Percentiles rank a stretch among this genome's conserved stretches.
Evolutionary conservation across 352 stramenopile genomes (phyloP).

Genomic region (Pythium vanterpoolii): DNA sequence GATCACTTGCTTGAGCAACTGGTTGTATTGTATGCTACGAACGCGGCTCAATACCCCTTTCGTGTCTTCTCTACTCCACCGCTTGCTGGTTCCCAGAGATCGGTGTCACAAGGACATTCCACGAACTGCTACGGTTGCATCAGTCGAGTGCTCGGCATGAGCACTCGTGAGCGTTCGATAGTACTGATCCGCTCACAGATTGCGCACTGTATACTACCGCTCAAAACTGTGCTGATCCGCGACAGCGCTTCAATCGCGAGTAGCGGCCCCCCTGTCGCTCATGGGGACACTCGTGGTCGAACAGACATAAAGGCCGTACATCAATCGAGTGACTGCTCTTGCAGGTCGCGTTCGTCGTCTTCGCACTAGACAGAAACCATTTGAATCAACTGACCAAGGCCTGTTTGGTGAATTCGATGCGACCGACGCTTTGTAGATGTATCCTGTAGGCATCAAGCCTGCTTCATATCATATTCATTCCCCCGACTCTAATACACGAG

Average conservation of each 20-base stretch:
- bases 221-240: neutral
- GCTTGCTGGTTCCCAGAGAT: too few species aligned
- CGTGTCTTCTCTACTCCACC: too few species aligned
- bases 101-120: too few species aligned
- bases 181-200: slow-evolving; percentile 5
- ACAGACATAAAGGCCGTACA: too few species aligned
- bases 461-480: too few species aligned
- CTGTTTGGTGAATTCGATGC: too few species aligned
- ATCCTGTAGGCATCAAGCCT: too few species aligned
- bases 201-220: neutral
- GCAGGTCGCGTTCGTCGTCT: neutral
- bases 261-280: slow-evolving; percentile 4
- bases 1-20: slow-evolving; percentile 6
- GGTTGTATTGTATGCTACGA: slow-evolving; percentile 7
- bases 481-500: too few species aligned
- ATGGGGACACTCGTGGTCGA: slow-evolving; percentile 4
- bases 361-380: neutral
- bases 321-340: neutral
- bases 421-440: too few species aligned
- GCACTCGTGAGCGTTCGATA: slow-evolving; percentile 1
- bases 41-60: slow-evolving; percentile 4
- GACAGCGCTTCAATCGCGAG: neutral
- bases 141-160: neutral
- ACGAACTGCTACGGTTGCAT: too few species aligned
- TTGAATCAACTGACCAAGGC: too few species aligned